Evolutionary conservation across 768 basidiomycete genomes (phyloP).

Genomic region (button mushroom (Agaricus bisporus)): DNA sequence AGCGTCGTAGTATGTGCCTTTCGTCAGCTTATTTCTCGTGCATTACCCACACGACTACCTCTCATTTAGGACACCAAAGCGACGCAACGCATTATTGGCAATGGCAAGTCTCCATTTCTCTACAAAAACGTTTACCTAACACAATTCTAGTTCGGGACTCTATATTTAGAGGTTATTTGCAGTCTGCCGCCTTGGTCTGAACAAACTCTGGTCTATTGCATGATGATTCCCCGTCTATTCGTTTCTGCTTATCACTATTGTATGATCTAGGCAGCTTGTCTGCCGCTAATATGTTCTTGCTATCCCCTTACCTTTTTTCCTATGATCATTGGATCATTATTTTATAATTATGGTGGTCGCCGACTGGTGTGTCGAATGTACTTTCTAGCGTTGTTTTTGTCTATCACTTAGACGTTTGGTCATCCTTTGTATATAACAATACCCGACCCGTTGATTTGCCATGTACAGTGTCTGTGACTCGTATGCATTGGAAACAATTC

Average conservation of each 20-base stretch:
- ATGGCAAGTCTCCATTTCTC: conserved; percentile 41
- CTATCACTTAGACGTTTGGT: neutral
- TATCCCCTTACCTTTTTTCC: neutral
- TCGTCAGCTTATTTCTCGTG: neutral
- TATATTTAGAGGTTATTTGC: conserved; percentile 69
- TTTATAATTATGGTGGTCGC: neutral
- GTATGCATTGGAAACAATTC: too few species aligned
- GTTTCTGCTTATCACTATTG: conserved; percentile 1
- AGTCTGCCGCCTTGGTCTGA: conserved; percentile 66
- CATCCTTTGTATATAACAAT: neutral
- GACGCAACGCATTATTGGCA: conserved; percentile 78
- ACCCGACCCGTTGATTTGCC: neutral
- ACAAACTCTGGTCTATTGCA: neutral
- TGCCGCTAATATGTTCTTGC: conserved; percentile 8
- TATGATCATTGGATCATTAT: neutral
- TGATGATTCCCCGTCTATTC: neutral
- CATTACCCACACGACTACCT: conserved; percentile 1
- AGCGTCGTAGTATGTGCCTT: conserved; percentile 59
- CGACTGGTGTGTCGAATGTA: neutral
- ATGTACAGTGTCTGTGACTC: neutral
- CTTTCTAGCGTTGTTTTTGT: conserved; percentile 1
- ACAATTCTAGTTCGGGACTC: conserved; percentile 55
- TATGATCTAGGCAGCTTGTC: conserved; percentile 2
- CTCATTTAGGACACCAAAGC: conserved; percentile 66
- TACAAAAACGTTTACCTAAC: conserved; percentile 11